Percentiles rank a stretch among this genome's conserved stretches.
These are phyloP conservation scores for Entomophthora muscae DNA, from an alignment of 371 early-diverging fungal genomes.

Conservation along the genomic window DNA sequence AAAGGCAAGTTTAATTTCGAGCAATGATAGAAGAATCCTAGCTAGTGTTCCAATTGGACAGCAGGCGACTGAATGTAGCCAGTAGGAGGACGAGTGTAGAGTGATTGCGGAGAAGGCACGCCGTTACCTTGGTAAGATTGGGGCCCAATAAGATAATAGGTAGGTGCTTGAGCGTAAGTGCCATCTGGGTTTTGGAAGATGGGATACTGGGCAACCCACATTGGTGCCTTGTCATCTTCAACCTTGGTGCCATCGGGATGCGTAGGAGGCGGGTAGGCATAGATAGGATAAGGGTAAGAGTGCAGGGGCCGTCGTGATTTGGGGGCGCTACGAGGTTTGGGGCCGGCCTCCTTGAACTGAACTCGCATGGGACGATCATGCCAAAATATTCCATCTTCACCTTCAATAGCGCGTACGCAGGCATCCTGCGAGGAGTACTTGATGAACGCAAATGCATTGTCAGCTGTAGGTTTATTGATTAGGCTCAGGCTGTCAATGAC, in stretches of 20 bases:
- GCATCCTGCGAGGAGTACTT: conserved; percentile 27
- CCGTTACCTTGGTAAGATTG: not conserved
- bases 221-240: not conserved
- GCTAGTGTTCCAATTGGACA: not conserved
- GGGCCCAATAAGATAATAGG: not conserved
- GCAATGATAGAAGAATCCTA: not conserved
- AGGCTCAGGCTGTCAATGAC: conserved; percentile 26
- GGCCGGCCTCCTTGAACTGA: conserved; percentile 3
- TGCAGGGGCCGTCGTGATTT: not conserved
- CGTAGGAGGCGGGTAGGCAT: not conserved
- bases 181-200: not conserved
- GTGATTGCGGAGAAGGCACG: not conserved
- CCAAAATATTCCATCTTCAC: conserved; percentile 16
- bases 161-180: not conserved
- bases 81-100: not conserved
- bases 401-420: conserved; percentile 31
- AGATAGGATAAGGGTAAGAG: not conserved
- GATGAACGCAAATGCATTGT: conserved; percentile 41
- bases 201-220: not conserved
- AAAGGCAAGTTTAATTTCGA: not conserved
- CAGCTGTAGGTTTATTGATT: conserved; percentile 19
- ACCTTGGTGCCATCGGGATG: not conserved
- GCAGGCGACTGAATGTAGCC: not conserved
- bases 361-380: not conserved
- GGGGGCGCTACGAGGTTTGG: not conserved